Base-by-base conservation (phyloP, 768 basidiomycete species). In the Tulasnella sp. region DNA sequence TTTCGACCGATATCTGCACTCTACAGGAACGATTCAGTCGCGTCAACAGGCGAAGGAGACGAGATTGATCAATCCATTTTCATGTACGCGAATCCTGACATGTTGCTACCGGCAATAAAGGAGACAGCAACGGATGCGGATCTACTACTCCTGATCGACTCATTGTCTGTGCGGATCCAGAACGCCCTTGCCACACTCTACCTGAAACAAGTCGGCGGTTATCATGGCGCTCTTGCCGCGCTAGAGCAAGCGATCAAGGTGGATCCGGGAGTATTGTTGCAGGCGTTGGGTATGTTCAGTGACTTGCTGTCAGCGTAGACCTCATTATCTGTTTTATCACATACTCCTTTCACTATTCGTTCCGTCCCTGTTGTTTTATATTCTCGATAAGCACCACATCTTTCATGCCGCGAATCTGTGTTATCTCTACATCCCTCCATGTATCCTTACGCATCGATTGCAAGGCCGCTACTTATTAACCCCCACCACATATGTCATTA, bases 81-180 rank as follows among this genome's bases (percentile, higher is more conserved):
- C 62, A 72, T 85, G 53, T 75, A 77, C 66, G 82, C 79, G 52
- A 80, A 88, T 61, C 82, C 82, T 1, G 75, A 78, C 54, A 71
- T 81, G 47, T 74, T 90, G 34, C 66, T 92, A 2, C 90, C 93
- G 0, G 70, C 77, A 9, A 78, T 94, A 70, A 74, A 75, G 61
- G 83, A 86, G 53, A 82, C 80, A 62, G 80, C 84, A 65, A 76
- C 80, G 27, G 90, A 93, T 64, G 70, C 76, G 17, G 87, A 94
- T 61, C 71, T 93, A 54, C 78, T 83, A 71, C 71, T 79, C 61
- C 72, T 89, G n/a, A 75, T 96, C 30, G 86, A 92, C 65, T 87
- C 84, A 11, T 68, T 95, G 53, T 75, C 85, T 29, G 72, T 80
- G 7, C 77, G 93, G 44, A 82, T 93, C 56, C 84, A 88, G 68